Percentiles rank a stretch among this genome's conserved stretches.
Conservation (phyloP, 139 green algal species). For the Picochlorum costavermella region DNA sequence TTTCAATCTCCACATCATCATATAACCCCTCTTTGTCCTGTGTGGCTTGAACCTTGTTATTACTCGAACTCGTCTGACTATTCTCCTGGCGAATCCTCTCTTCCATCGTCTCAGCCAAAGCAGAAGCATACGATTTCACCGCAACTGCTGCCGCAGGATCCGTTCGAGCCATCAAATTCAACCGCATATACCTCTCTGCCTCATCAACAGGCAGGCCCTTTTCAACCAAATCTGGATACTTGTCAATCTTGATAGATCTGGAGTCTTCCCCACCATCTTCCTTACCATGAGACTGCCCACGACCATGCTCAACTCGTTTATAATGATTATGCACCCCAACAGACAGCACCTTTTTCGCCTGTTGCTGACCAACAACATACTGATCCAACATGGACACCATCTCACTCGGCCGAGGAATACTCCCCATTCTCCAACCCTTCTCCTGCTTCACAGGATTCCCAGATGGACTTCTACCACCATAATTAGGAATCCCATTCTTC, state of each 20-base stretch:
- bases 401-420: slow-evolving; percentile 55
- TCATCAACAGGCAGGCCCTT: not conserved
- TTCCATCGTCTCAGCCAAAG: not conserved
- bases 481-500: slow-evolving; percentile 28
- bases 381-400: slow-evolving; percentile 64
- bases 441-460: not conserved
- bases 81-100: not conserved
- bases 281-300: slow-evolving; percentile 19
- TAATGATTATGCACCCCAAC: slow-evolving; percentile 89
- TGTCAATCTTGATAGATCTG: not conserved
- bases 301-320: slow-evolving; percentile 54
- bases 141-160: not conserved
- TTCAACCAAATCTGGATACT: not conserved
- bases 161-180: slow-evolving; percentile 7
- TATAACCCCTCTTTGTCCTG: not conserved
- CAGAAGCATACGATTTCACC: slow-evolving; percentile 6
- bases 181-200: slow-evolving; percentile 6
- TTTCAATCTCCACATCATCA: slow-evolving; percentile 81
- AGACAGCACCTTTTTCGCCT: slow-evolving; percentile 69
- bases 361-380: slow-evolving; percentile 64
- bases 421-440: slow-evolving; percentile 20
- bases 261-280: not conserved
- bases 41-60: not conserved
- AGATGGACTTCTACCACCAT: slow-evolving; percentile 19
- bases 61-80: not conserved